These are phyloP conservation scores for Zymoseptoria ardabiliae DNA, from an alignment of 2,329 filamentous ascomycete genomes.

Conservation along the genomic window DNA sequence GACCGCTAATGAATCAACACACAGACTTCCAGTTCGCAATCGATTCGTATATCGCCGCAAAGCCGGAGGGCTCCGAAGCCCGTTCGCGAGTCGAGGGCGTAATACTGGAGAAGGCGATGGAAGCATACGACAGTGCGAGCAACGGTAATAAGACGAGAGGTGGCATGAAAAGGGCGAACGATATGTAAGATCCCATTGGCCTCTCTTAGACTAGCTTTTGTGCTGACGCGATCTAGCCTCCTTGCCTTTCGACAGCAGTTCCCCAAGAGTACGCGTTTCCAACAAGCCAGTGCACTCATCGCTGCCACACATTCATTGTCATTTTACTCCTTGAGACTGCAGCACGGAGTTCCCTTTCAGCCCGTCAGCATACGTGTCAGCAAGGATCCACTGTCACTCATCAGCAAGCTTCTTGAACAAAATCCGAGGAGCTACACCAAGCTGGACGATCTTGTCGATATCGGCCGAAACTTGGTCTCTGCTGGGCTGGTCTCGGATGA, in stretches of 20 bases:
- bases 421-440: conserved; percentile 68
- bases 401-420: conserved; percentile 67
- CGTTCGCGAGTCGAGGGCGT: conserved; percentile 52
- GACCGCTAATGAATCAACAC: conserved; percentile 15
- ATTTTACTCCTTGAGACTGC: conserved; percentile 68
- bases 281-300: conserved; percentile 57
- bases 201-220: background rate
- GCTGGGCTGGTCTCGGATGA: conserved; percentile 35
- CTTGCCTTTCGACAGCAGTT: conserved; percentile 57
- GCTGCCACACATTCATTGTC: conserved; percentile 67
- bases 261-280: conserved; percentile 44
- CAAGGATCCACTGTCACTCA: conserved; percentile 64
- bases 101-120: conserved; percentile 57
- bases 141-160: conserved; percentile 72
- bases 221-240: conserved; percentile 42
- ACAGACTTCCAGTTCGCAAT: conserved; percentile 55
- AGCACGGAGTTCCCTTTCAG: conserved; percentile 71
- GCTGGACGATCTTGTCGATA: conserved; percentile 63
- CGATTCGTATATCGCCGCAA: conserved; percentile 51
- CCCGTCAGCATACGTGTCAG: conserved; percentile 73
- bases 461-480: conserved; percentile 59
- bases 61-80: conserved; percentile 39
- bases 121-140: conserved; percentile 71
- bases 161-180: conserved; percentile 67
- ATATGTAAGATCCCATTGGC: conserved; percentile 52